Conservation (phyloP, 352 stramenopile genomes). For the Phytopythium ostracodes region DNA sequence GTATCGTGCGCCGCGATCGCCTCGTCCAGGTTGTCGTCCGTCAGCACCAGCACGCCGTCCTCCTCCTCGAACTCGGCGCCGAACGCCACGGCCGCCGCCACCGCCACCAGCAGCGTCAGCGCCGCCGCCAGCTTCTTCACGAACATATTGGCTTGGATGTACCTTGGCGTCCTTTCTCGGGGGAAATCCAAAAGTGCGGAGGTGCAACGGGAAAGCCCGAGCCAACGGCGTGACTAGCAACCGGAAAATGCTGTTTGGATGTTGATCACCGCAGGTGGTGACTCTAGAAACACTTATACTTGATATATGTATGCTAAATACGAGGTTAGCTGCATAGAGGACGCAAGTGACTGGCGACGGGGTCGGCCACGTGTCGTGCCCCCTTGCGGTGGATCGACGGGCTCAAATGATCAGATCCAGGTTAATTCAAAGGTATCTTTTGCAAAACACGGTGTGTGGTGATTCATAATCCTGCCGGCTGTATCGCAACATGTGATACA, state of each 20-base stretch:
- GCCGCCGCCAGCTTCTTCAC: conserved; percentile 47
- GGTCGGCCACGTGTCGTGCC: conserved; percentile 6
- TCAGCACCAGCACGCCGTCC: conserved; percentile 90
- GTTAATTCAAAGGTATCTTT: background rate
- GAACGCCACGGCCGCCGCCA: conserved; percentile 32
- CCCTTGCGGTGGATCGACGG: background rate
- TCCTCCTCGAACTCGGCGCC: conserved; percentile 77
- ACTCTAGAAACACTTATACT: background rate
- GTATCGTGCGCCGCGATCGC: conserved; percentile 79
- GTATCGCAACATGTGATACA: background rate
- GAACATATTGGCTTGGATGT: conserved; percentile 34
- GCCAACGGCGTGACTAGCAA: conserved; percentile 1
- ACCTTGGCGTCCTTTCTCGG: background rate
- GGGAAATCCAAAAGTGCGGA: conserved; percentile 24
- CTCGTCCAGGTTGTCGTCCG: conserved; percentile 90
- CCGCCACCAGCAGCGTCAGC: conserved; percentile 43
- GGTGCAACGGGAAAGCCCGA: background rate
- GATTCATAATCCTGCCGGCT: background rate
- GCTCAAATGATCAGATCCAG: background rate
- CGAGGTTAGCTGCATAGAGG: conserved; percentile 1
- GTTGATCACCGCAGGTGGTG: conserved; percentile 1
- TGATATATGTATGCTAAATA: background rate
- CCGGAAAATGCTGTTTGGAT: background rate
- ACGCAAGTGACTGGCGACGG: background rate
- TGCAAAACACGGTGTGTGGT: conserved; percentile 2